phyloP scores from a whole-genome alignment of 768 basidiomycete genomes.

The Suillus clintonianus region DNA sequence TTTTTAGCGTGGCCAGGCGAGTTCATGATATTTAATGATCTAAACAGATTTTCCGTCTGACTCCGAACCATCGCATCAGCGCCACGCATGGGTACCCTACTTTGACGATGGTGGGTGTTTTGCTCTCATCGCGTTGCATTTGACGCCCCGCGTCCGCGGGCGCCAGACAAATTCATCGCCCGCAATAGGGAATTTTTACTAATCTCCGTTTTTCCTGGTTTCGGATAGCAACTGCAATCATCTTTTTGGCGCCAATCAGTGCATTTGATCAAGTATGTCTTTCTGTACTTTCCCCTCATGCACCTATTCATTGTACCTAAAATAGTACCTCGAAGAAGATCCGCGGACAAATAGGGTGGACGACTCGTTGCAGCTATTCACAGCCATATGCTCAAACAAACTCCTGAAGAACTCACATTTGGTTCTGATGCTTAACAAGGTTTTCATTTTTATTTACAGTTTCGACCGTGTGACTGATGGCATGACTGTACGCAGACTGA shows the following conservation, averaged over 20 bases:
- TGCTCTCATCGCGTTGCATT: constrained; percentile 9
- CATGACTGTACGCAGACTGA: constrained; percentile 53
- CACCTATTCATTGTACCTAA: constrained; percentile 10
- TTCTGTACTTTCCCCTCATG: not conserved
- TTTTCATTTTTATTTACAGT: constrained; percentile 24
- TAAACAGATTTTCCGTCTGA: constrained; percentile 14
- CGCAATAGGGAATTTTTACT: constrained; percentile 1
- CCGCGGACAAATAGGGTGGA: constrained; percentile 76
- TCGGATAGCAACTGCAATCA: constrained; percentile 71
- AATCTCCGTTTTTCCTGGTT: constrained; percentile 2
- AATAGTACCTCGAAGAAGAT: constrained; percentile 81
- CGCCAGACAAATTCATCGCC: not conserved
- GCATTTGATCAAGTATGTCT: constrained; percentile 78
- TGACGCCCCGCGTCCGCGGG: constrained; percentile 5
- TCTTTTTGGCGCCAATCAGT: constrained; percentile 84
- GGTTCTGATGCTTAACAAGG: constrained; percentile 81
- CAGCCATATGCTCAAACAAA: constrained; percentile 71
- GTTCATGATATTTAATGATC: constrained; percentile 19
- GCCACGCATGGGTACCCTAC: constrained; percentile 82
- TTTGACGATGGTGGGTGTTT: constrained; percentile 74
- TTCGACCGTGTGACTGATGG: constrained; percentile 8
- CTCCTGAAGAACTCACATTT: constrained; percentile 73
- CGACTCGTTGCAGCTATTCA: constrained; percentile 80
- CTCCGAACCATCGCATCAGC: constrained; percentile 39
- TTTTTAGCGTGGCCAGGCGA: constrained; percentile 61